These are phyloP conservation scores for Anthracocystis setariae DNA, from an alignment of 1,284 basidiomycete species.

Conservation along the genomic window DNA sequence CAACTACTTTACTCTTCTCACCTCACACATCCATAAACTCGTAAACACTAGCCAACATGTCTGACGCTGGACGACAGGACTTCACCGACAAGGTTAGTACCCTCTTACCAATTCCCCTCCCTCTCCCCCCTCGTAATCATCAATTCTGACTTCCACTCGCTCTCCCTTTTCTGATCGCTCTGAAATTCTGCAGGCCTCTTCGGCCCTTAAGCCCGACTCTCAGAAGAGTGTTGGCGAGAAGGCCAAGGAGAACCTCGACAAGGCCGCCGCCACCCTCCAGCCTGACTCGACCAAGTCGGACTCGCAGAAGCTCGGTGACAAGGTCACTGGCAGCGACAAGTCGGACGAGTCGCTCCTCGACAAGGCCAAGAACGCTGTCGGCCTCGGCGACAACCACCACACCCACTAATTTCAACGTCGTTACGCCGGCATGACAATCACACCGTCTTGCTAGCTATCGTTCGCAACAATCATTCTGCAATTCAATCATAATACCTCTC, in stretches of 20 bases:
- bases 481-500: conserved; percentile 15
- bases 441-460: neutral
- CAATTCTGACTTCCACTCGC: neutral
- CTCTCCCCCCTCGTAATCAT: no score
- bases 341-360: conserved; percentile 51
- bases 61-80: conserved; percentile 55
- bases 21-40: neutral
- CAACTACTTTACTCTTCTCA: neutral
- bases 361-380: conserved; percentile 58
- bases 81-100: conserved; percentile 49
- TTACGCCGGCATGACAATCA: no score
- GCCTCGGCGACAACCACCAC: conserved; percentile 44
- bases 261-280: conserved; percentile 65
- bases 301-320: conserved; percentile 71
- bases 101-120: conserved; percentile 3
- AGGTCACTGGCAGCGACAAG: conserved; percentile 69
- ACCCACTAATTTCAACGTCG: no score
- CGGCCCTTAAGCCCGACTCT: conserved; percentile 57
- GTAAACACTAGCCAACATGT: conserved; percentile 34
- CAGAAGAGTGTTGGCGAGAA: conserved; percentile 49
- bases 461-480: no score
- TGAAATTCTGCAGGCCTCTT: conserved; percentile 24
- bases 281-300: conserved; percentile 68
- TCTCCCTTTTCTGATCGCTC: neutral
- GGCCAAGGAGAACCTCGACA: conserved; percentile 59